A percentile compares a stretch with the other conserved stretches of the same genome.
Evolutionary conservation across 371 early-diverging fungal genomes (phyloP).

Genomic region (Rhizopus microsporus): DNA sequence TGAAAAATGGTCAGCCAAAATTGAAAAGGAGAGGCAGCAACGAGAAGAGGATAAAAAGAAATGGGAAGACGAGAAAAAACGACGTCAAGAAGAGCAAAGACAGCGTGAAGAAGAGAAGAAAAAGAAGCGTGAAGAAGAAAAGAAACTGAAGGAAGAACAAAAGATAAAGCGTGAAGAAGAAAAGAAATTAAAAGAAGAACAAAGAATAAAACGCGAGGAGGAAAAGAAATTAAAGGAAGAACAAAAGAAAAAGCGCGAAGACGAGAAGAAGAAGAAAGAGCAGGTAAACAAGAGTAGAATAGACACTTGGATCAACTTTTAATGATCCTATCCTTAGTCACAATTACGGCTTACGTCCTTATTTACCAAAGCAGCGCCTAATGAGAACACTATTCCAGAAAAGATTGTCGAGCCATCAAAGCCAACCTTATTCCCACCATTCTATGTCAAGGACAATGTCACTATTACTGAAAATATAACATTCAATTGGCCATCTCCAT

Average conservation of each 20-base stretch:
- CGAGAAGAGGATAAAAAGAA: constrained; percentile 9
- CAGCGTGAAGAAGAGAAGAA: constrained; percentile 25
- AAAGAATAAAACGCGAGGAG: constrained; percentile 28
- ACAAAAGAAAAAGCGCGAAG: constrained; percentile 18
- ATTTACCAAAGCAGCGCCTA: constrained; percentile 36
- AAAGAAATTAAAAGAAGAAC: constrained; percentile 36
- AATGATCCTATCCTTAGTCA: constrained; percentile 22
- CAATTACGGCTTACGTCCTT: constrained; percentile 48
- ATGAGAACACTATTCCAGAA: constrained; percentile 1
- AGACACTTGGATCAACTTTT: neutral
- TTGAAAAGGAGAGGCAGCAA: constrained; percentile 10
- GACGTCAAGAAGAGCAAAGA: constrained; percentile 26
- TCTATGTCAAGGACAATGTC: constrained; percentile 63
- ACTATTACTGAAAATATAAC: constrained; percentile 27
- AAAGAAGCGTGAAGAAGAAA: constrained; percentile 20
- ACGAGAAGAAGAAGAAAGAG: constrained; percentile 36
- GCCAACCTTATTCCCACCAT: constrained; percentile 62
- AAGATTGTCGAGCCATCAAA: constrained; percentile 29
- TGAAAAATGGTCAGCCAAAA: constrained; percentile 1
- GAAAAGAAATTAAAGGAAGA: constrained; percentile 40
- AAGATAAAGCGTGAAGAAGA: constrained; percentile 29
- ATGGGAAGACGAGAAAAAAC: constrained; percentile 15
- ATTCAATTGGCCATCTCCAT: neutral
- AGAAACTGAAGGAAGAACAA: constrained; percentile 24
- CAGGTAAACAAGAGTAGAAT: constrained; percentile 27